Percentiles rank a stretch among this genome's conserved stretches.
Evolutionary conservation across 2,329 filamentous ascomycete species (phyloP).

Genomic region (Xylaria digitata): DNA sequence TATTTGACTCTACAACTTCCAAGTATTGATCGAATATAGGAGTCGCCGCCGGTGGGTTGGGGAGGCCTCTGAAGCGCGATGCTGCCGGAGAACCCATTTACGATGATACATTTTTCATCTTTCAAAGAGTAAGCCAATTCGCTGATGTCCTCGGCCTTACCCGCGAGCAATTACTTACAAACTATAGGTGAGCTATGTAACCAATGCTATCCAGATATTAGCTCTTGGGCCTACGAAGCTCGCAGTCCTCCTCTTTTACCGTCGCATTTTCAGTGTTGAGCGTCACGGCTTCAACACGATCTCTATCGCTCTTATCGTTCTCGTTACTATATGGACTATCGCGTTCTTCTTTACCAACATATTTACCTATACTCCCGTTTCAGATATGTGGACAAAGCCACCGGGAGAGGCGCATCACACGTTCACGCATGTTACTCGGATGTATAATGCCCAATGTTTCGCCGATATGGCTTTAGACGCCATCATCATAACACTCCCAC

Average conservation of each 20-base stretch:
- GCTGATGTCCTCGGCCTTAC: too few relatives aligned
- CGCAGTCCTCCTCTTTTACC: constrained; percentile 25
- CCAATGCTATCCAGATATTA: constrained; percentile 14
- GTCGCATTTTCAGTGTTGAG: constrained; percentile 20
- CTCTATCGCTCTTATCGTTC: constrained; percentile 10
- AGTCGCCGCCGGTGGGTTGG: too few relatives aligned
- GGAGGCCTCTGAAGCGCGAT: constrained; percentile 17
- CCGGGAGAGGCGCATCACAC: too few relatives aligned
- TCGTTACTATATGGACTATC: constrained; percentile 15
- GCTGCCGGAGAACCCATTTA: constrained; percentile 22
- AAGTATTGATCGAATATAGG: constrained; percentile 8
- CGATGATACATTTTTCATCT: constrained; percentile 23
- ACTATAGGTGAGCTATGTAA: constrained; percentile 13
- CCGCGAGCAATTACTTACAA: background rate
- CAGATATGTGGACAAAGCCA: too few relatives aligned
- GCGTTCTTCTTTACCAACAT: constrained; percentile 22
- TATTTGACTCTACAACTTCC: background rate
- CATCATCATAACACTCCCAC: too few relatives aligned
- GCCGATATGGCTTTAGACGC: too few relatives aligned
- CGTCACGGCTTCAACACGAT: constrained; percentile 13
- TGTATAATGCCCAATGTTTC: too few relatives aligned
- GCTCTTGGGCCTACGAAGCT: constrained; percentile 24
- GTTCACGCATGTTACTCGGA: too few relatives aligned
- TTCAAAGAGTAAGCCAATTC: constrained; percentile 16
- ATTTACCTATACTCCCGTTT: background rate